Evolutionary conservation across 768 basidiomycete species (phyloP).

Genomic region (Auricularia auricula-judae): DNA sequence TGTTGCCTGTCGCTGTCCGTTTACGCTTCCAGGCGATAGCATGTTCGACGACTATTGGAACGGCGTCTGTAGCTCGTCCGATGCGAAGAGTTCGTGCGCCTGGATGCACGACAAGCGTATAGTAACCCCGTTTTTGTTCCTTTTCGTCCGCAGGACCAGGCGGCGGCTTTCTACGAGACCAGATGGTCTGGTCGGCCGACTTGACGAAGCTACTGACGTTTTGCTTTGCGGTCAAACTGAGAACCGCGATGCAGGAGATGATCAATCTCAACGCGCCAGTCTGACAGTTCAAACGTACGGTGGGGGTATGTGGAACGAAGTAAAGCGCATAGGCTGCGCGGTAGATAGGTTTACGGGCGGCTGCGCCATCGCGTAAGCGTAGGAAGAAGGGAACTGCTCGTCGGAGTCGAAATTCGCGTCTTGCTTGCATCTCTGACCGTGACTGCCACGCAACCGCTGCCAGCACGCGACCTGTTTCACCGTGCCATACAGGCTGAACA

Average conservation of each 20-base stretch:
- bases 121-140: constrained; percentile 47
- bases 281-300: constrained; percentile 27
- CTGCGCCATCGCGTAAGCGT: too few relatives aligned
- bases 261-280: too few relatives aligned
- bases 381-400: too few relatives aligned
- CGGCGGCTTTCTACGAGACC: constrained; percentile 48
- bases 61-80: constrained; percentile 68
- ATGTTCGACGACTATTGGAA: constrained; percentile 53
- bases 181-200: constrained; percentile 59
- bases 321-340: constrained; percentile 72
- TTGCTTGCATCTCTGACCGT: too few relatives aligned
- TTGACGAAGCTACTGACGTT: constrained; percentile 70
- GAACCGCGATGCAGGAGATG: neutral
- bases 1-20: constrained; percentile 12
- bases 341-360: neutral
- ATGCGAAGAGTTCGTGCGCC: constrained; percentile 66
- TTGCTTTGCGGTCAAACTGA: constrained; percentile 72
- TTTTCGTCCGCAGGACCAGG: constrained; percentile 28
- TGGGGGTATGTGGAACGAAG: constrained; percentile 69
- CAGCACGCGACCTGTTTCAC: too few relatives aligned
- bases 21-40: constrained; percentile 53
- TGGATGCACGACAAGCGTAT: constrained; percentile 70
- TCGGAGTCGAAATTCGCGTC: too few relatives aligned
- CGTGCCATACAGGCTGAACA: too few relatives aligned
- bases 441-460: too few relatives aligned